Base-by-base conservation (phyloP, 2,329 filamentous ascomycete species). In the Alternaria brassicicola region DNA sequence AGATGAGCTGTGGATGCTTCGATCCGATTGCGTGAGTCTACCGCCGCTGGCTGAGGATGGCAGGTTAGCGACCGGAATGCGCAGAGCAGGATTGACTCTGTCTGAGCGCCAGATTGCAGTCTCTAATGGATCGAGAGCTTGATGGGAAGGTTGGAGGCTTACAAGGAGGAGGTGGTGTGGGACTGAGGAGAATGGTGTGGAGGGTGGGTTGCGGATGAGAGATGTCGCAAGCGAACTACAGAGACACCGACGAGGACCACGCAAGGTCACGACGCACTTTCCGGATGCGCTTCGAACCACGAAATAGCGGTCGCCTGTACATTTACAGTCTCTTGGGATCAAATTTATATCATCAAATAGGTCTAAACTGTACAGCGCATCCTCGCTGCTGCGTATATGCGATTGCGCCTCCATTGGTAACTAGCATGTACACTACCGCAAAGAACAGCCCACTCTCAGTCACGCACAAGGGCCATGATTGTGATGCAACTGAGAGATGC, bases 41-140 rank as follows among this genome's bases (percentile, higher is more conserved):
- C 70, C 72, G 72, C 74, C 73, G 74, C 69, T 68, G 61, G 67
- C 64, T 73, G 72, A 55, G 63, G 64, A 63, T 68, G 61, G 65
- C 67, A 63, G 63, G 74, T 75, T 60, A 76, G 74, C 65, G 65
- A 65, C 55, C 59, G 56, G 51, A 50, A 63, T 66, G 69, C 65
- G 65, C 68, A 68, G 35, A 59, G 58, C 51, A 63, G 51, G 39
- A 58, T 64, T 57, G 50, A 52, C 49, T 41, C 52, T 25, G 51
- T 46, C 55, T 52, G 52, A 59, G 62, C 48, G 59, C 57, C 52
- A 59, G 55, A 65, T 52, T 50, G 54, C 46, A 56, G 43, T 31
- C 50, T 52, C 57, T 52, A 54, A 56, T 47, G 57, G 50, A 54
- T 38, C 62, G 52, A 47, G 59, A 56, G 59, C 52, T 50, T 54